phyloP scores from a whole-genome alignment of 2,329 filamentous ascomycete species.

The Fusarium metavorans region DNA sequence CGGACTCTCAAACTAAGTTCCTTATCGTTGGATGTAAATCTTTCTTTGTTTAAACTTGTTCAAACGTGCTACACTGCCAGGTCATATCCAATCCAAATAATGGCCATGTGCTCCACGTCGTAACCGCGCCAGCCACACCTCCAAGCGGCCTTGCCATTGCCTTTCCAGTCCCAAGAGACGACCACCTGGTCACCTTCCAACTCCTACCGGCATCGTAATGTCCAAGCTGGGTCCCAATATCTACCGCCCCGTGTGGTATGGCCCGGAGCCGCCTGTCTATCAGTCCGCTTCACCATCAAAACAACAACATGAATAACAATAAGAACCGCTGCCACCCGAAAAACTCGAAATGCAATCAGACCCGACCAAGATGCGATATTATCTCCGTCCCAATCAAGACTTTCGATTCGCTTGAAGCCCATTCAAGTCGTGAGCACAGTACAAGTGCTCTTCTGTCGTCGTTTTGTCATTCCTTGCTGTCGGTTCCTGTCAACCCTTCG shows the following conservation, averaged over 20 bases:
- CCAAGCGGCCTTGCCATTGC: conserved; percentile 6
- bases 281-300: conserved; percentile 18
- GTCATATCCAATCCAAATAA: conserved; percentile 2
- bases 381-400: conserved; percentile 20
- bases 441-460: neutral
- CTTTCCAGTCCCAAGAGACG: neutral
- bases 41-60: conserved; percentile 17
- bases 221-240: conserved; percentile 6
- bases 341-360: conserved; percentile 16
- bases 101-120: conserved; percentile 5
- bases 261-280: conserved; percentile 31
- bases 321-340: conserved; percentile 31
- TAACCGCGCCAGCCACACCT: conserved; percentile 2
- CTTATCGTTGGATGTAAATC: conserved; percentile 12
- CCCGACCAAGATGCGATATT: conserved; percentile 15
- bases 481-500: conserved; percentile 41
- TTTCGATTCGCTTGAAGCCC: neutral
- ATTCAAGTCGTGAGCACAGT: conserved; percentile 3
- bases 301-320: conserved; percentile 23
- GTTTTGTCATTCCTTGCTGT: conserved; percentile 16
- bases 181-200: neutral
- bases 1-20: conserved; percentile 25
- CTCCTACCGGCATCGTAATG: neutral
- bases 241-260: conserved; percentile 20
- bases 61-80: conserved; percentile 35